phyloP scores from a whole-genome alignment of 768 basidiomycete genomes.

The Lactarius psammicola region DNA sequence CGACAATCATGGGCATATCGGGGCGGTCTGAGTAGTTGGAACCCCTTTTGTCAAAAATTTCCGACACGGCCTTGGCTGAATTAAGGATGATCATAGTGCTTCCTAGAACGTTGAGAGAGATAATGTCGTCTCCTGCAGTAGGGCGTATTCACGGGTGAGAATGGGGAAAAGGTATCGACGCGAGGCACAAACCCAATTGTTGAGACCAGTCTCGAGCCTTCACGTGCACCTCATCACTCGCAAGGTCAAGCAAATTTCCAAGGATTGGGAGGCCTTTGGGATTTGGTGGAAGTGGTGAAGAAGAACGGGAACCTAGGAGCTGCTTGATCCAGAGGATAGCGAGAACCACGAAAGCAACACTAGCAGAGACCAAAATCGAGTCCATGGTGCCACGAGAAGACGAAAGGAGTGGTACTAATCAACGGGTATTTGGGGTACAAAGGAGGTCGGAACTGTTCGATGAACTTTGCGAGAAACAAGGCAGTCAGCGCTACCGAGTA shows the following conservation, averaged over 20 bases:
- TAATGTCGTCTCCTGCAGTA: constrained; percentile 23
- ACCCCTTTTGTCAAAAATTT: constrained; percentile 32
- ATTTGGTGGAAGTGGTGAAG: constrained; percentile 29
- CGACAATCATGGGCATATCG: constrained; percentile 29
- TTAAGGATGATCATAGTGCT: constrained; percentile 29
- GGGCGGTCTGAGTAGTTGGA: constrained; percentile 33
- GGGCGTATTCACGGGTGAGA: not conserved
- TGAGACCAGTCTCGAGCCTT: constrained; percentile 31
- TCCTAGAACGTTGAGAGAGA: constrained; percentile 27
- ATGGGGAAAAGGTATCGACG: not conserved
- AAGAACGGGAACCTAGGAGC: constrained; percentile 5
- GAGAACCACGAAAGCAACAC: constrained; percentile 12
- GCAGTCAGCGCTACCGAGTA: not conserved
- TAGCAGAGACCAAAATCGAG: constrained; percentile 4
- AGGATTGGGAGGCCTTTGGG: constrained; percentile 30
- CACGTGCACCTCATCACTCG: constrained; percentile 24
- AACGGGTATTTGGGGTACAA: constrained; percentile 1
- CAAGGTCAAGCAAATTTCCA: constrained; percentile 33
- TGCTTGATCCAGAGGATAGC: constrained; percentile 21
- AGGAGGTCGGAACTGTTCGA: not conserved
- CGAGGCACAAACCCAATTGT: constrained; percentile 27
- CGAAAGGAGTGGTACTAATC: not conserved
- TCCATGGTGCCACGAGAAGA: constrained; percentile 12
- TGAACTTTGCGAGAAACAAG: not conserved
- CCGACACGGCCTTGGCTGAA: constrained; percentile 28